Evolutionary conservation across 345 rosid genomes (phyloP), one percentile per base, ranked within the genome.

Genomic region (Carallia brachiata): DNA sequence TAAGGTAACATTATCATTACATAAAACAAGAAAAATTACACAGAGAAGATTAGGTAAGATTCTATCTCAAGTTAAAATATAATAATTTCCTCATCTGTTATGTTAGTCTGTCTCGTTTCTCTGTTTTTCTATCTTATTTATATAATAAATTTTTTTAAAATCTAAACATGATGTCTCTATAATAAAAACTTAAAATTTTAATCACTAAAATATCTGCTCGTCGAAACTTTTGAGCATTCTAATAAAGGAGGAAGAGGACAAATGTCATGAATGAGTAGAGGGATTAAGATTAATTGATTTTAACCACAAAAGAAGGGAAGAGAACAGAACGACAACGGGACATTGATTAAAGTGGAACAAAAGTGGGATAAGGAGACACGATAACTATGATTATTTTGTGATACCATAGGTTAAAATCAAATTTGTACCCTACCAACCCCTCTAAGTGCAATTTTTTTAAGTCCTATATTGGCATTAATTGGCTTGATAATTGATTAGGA

Each of bases 281-380:
- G 50, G 62, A 39, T 61, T 37, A 19, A 23, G 28, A 19, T 7
- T 37, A 63, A 65, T 48, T 19, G 0, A 53, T 32, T 54, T 52
- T 70, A 48, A 62, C n/a, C 52, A 13, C 57, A 54, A 47, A 13
- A 63, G 36, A 52, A 44, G 28, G 31, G 66, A n/a, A 7, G 50
- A 18, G 36, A 10, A 54, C 69, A 65, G 80, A 44, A 13, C 50
- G 50, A 80, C 88, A 78, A 77, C 60, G 69, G 64, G 70, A 78
- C 82, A 82, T 68, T 63, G 82, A 80, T 86, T 74, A 71, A 82
- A 67, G 84, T 56, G 79, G 82, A 68, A 78, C 68, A 62, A 75
- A 71, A 73, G 58, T 39, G 31, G 71, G 60, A 47, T 65, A 73
- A 31, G 82, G 83, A 73, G 77, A 80, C 85, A 86, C 37, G 82